Base-by-base conservation (phyloP, 495 filamentous ascomycete genomes). In the Cercophora sp. region DNA sequence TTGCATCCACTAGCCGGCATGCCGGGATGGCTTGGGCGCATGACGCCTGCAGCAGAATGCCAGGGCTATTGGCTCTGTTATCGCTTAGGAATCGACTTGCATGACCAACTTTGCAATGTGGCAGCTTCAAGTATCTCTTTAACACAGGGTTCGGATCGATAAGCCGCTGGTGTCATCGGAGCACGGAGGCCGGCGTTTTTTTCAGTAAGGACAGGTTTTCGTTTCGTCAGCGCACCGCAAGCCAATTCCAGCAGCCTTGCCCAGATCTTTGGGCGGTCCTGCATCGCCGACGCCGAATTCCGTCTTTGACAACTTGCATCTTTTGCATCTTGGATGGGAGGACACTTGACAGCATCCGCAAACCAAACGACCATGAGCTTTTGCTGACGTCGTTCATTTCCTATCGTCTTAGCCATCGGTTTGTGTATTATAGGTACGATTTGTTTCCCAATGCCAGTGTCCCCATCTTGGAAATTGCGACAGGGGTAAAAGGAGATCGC, bases 231-330 rank as follows among this genome's bases (percentile, higher is more conserved):
- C 23, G 54, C 48, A 11, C 19, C 35, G 48, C 20, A 10, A 25
- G 20, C 34, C 45, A n/a, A 39, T 27, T 29, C 20, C 50, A 51
- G 58, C 44, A 53, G 53, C 37, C 42, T 54, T 45, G 18, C 25
- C 41, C 34, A 39, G 47, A 41, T 51, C 53, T 55, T 49, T 23
- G 23, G 42, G 18, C 45, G 32, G 24, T 29, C 40, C 55, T 45
- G 24, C 26, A 47, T 42, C 48, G 29, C 45, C 48, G 20, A 45
- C 62, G n/a, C n/a, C n/a, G n/a, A n/a, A n/a, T n/a, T n/a, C n/a
- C n/a, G n/a, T n/a, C n/a, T 51, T 58, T 56, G 62, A 54, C 59
- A 62, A 59, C 59, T 58, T 65, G 22, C 62, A 51, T 31, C 48
- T 62, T 54, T 27, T 4, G 29, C n/a, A 13, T 23, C 23, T 41